These are phyloP conservation scores for Cryptococcus jaspeensis DNA, from an alignment of 1,284 basidiomycete genomes.

Conservation along the genomic window DNA sequence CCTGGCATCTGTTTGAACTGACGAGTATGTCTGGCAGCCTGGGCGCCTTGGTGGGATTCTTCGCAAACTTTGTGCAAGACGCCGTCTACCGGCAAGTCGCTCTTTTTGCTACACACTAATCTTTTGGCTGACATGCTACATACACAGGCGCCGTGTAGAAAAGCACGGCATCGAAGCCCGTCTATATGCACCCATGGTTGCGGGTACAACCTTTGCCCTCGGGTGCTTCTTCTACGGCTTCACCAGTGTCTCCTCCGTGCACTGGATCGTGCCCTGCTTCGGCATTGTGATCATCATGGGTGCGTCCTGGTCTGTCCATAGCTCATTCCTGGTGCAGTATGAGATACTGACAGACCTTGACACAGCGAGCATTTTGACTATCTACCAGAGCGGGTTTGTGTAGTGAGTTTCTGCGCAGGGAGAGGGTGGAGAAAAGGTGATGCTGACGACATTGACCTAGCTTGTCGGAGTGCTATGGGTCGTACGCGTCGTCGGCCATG, in stretches of 20 bases:
- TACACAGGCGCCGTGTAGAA: constrained; percentile 54
- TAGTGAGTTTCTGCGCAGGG: constrained; percentile 33
- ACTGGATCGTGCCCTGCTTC: constrained; percentile 48
- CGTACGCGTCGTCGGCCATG: constrained; percentile 24
- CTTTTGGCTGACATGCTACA: too few species aligned
- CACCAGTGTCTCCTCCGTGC: constrained; percentile 31
- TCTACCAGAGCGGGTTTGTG: constrained; percentile 39
- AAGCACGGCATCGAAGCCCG: constrained; percentile 69
- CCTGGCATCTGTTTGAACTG: too few species aligned
- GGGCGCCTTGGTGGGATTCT: constrained; percentile 62
- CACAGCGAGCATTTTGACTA: constrained; percentile 20
- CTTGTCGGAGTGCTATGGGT: constrained; percentile 32
- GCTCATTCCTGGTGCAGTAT: too few species aligned
- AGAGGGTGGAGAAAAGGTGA: too few species aligned
- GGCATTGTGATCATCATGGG: constrained; percentile 61
- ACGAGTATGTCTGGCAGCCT: too few species aligned
- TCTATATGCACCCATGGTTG: constrained; percentile 66
- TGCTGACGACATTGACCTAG: background rate
- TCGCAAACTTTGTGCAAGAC: constrained; percentile 65
- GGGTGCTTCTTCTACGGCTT: constrained; percentile 60
- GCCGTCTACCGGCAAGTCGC: constrained; percentile 54
- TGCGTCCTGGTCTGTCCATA: too few species aligned
- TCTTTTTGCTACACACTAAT: too few species aligned
- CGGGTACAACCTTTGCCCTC: constrained; percentile 62
- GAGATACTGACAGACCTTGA: too few species aligned